These are phyloP conservation scores for Camellia granthamiana DNA, from an alignment of 148 eudicot genomes.

Conservation along the genomic window DNA sequence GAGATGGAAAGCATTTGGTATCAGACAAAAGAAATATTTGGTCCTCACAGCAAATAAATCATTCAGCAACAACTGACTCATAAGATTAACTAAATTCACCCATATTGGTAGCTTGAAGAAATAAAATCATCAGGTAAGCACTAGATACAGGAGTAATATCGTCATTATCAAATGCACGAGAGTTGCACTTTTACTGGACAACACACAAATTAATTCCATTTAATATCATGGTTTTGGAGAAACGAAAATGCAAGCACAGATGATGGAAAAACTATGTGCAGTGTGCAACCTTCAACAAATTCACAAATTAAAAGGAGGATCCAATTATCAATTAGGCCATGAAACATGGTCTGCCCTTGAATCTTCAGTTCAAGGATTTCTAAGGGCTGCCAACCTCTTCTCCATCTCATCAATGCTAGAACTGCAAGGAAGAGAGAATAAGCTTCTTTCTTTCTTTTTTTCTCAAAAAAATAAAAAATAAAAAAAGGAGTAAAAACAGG, in stretches of 20 bases:
- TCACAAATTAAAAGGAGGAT: background rate
- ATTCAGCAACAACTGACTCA: background rate
- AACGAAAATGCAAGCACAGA: constrained; percentile 1
- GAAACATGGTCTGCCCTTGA: background rate
- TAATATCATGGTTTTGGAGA: background rate
- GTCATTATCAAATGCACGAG: background rate
- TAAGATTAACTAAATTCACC: background rate
- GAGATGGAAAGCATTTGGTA: no score
- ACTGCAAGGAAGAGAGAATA: constrained; percentile 36
- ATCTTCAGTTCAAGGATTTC: constrained; percentile 47
- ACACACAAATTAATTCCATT: background rate
- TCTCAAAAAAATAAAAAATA: background rate
- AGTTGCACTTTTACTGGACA: background rate
- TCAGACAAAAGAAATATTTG: no score
- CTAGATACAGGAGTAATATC: background rate
- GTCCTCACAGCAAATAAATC: no score
- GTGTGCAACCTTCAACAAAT: background rate
- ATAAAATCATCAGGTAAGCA: background rate
- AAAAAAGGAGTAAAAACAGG: background rate
- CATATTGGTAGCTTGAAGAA: background rate
- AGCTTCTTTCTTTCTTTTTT: no score
- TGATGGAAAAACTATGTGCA: background rate
- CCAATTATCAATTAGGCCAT: constrained; percentile 1
- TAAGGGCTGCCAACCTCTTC: constrained; percentile 85
- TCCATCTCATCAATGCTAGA: constrained; percentile 79